Evolutionary conservation across 208 protist genomes (phyloP).

Genomic region (Naegleria fowleri): DNA sequence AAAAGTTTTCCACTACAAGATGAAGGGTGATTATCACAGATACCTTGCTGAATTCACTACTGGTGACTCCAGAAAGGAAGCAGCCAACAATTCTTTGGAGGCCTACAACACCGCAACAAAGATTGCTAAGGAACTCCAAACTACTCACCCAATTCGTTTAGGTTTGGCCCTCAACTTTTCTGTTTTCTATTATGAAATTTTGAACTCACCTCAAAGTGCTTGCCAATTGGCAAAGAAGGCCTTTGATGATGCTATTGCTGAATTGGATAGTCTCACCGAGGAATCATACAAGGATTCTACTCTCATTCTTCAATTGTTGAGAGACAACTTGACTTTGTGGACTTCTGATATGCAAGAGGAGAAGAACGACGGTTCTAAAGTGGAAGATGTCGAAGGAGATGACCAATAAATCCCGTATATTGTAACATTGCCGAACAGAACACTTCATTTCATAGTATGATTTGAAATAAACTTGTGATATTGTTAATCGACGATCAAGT

Average conservation of each 20-base stretch:
- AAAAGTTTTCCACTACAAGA: conserved; percentile 90
- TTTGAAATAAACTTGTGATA: neutral
- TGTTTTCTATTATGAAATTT: conserved; percentile 99
- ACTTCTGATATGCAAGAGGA: conserved; percentile 69
- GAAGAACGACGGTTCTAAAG: neutral
- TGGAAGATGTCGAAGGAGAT: neutral
- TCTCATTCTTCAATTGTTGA: conserved; percentile 96
- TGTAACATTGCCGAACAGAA: neutral
- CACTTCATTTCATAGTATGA: neutral
- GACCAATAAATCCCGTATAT: neutral
- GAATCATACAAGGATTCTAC: conserved; percentile 97
- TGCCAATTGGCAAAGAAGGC: conserved; percentile 92
- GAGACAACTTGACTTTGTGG: conserved; percentile 98
- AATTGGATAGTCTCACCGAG: conserved; percentile 94
- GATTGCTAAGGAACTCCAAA: conserved; percentile 53
- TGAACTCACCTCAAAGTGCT: conserved; percentile 88
- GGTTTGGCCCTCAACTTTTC: conserved; percentile 99
- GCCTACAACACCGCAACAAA: conserved; percentile 58
- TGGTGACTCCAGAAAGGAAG: conserved; percentile 57
- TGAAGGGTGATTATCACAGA: conserved; percentile 91
- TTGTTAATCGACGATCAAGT: neutral
- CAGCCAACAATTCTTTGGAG: conserved; percentile 52
- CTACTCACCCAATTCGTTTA: conserved; percentile 96
- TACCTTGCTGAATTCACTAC: conserved; percentile 95
- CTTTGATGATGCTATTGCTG: conserved; percentile 93